These are phyloP conservation scores for Triticum monococcum DNA, from an alignment of 176 grass and related monocot genomes.

Conservation along the genomic window DNA sequence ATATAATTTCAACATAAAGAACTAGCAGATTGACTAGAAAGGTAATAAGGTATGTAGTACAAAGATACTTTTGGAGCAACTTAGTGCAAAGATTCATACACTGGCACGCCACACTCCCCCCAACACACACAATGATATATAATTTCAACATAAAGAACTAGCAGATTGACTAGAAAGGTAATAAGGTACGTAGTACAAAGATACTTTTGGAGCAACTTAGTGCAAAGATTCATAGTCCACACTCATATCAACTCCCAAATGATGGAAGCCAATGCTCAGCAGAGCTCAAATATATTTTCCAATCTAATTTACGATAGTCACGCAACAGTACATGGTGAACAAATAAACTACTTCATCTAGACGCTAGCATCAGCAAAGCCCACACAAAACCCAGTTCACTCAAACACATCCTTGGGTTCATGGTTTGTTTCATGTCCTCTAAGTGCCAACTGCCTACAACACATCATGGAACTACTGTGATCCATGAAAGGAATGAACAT, in stretches of 20 bases:
- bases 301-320: neutral
- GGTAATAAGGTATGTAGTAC: neutral
- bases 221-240: conserved; percentile 19
- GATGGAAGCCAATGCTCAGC: conserved; percentile 9
- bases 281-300: neutral
- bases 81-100: neutral
- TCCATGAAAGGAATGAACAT: neutral
- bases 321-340: neutral
- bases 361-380: conserved; percentile 24
- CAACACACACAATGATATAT: neutral
- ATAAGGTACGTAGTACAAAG: neutral
- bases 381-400: neutral
- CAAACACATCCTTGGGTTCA: conserved; percentile 1
- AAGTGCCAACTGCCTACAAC: neutral
- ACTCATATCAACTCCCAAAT: neutral
- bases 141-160: conserved; percentile 22
- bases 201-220: neutral
- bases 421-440: neutral
- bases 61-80: neutral
- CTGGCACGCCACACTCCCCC: neutral
- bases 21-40: conserved; percentile 8
- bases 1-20: conserved; percentile 18
- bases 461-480: neutral
- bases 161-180: neutral
- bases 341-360: conserved; percentile 9